Evolutionary conservation across 345 rosid genomes (phyloP).

Genomic region (Isatis tinctoria): DNA sequence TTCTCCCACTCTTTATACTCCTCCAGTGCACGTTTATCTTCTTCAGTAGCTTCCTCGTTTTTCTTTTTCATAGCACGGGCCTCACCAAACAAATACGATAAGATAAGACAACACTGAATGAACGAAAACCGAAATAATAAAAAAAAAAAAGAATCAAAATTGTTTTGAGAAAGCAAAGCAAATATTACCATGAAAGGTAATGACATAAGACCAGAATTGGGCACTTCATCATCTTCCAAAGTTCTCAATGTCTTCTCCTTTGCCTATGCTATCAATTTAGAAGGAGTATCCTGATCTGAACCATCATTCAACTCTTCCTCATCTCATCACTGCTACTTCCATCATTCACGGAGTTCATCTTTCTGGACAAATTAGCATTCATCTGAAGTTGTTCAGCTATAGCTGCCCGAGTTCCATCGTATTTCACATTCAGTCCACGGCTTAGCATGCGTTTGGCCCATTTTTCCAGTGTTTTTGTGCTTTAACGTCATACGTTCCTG

Average conservation of each 20-base stretch:
- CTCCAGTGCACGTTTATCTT: constrained; percentile 70
- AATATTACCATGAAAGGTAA: constrained; percentile 90
- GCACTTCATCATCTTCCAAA: constrained; percentile 59
- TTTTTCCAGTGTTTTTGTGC: constrained; percentile 78
- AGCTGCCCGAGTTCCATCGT: constrained; percentile 83
- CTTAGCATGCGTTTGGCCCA: constrained; percentile 73
- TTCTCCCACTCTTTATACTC: constrained; percentile 69
- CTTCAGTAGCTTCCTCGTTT: constrained; percentile 66
- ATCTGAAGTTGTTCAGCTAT: constrained; percentile 78
- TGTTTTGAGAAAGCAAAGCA: not conserved
- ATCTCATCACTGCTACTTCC: constrained; percentile 67
- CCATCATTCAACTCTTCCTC: constrained; percentile 38
- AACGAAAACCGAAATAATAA: not conserved
- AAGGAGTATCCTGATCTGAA: constrained; percentile 51
- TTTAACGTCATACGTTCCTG: constrained; percentile 81
- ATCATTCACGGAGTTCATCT: constrained; percentile 67
- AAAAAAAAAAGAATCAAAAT: not conserved
- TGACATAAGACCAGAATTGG: constrained; percentile 71
- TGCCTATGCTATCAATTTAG: constrained; percentile 58
- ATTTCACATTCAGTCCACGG: constrained; percentile 70
- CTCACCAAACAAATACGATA: constrained; percentile 35
- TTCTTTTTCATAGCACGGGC: constrained; percentile 71
- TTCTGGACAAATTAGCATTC: constrained; percentile 74
- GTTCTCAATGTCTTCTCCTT: constrained; percentile 65
- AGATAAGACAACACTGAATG: not conserved